Base-by-base conservation (phyloP, 257 asterid species). In the Ehretia macrophylla region DNA sequence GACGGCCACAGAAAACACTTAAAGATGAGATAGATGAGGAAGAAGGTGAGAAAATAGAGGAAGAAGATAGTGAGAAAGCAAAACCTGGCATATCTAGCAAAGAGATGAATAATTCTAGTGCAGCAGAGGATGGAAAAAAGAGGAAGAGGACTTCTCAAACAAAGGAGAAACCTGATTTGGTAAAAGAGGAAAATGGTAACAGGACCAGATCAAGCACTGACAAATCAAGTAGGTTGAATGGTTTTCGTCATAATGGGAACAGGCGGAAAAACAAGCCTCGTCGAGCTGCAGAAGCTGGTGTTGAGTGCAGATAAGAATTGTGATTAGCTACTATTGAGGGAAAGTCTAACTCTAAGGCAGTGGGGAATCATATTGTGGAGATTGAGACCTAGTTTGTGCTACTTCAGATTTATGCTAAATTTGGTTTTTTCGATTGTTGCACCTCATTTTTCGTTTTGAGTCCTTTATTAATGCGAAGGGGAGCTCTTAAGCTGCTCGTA, bases 221-320 rank as follows among this genome's bases (percentile, higher is more conserved):
- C 58, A 84, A 74, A 56, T 54, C 73, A 3, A 62, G 48, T 10
- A 72, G 54, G 50, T 54, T 74, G 16, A 75, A 63, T 66, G 79
- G 76, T 44, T 77, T 70, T 44, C 82, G 77, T 46, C 82, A 57
- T n/a, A 66, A 56, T 20, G 51, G 76, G 48, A 69, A 67, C 38
- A 75, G 87, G 75, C 69, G 90, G 14, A 80, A 83, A 72, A 80
- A 55, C 74, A 80, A 73, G 46, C 90, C 90, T 49, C 74, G 59
- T 46, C 75, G 90, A 52, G 90, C 90, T 59, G 84, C 90, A 62
- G 90, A 83, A 75, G 82, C 86, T 12, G 84, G 72, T 53, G 83
- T 80, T 5, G 82, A 80, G 70, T 80, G 88, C 80, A 76, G 17
- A 42, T 58, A 27, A 49, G 51, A 46, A 38, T 38, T 38, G 44